These are phyloP conservation scores for Rachicladosporium sp. DNA, from an alignment of 2,329 filamentous ascomycete genomes.

Conservation along the genomic window DNA sequence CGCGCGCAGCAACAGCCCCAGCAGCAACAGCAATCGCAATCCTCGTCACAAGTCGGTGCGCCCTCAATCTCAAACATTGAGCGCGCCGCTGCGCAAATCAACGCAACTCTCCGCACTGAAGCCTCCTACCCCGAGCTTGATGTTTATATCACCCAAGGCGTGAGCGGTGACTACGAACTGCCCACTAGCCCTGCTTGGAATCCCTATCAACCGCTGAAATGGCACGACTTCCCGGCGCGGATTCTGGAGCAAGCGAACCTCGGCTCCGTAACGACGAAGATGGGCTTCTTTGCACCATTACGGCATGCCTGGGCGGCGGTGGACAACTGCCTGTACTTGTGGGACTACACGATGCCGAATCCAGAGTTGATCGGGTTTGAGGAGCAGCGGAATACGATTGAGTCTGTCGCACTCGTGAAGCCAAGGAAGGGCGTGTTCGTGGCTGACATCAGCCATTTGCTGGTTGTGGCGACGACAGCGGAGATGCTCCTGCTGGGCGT, in stretches of 20 bases:
- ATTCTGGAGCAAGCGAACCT: conserved; percentile 89
- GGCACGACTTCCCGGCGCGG: conserved; percentile 80
- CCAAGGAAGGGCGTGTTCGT: conserved; percentile 84
- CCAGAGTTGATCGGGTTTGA: conserved; percentile 87
- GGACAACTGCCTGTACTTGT: conserved; percentile 90
- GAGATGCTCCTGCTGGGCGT: conserved; percentile 85
- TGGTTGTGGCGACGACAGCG: conserved; percentile 75
- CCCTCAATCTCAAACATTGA: conserved; percentile 50
- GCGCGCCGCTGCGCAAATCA: conserved; percentile 73
- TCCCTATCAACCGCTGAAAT: conserved; percentile 77
- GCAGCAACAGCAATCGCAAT: conserved; percentile 5
- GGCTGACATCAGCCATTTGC: conserved; percentile 68
- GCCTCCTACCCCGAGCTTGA: conserved; percentile 80
- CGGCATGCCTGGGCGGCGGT: conserved; percentile 93
- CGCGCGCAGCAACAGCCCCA: conserved; percentile 14
- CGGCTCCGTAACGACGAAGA: conserved; percentile 75
- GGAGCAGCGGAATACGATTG: conserved; percentile 77
- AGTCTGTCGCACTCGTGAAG: conserved; percentile 74
- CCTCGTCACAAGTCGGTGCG: conserved; percentile 1
- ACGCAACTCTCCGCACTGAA: conserved; percentile 63
- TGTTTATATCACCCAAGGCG: conserved; percentile 70
- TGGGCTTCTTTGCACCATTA: conserved; percentile 90
- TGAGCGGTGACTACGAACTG: conserved; percentile 84
- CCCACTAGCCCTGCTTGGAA: conserved; percentile 58
- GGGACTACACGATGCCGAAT: conserved; percentile 92